Base-by-base conservation (phyloP, 495 filamentous ascomycete species). In the Lepidopterella palustris region DNA sequence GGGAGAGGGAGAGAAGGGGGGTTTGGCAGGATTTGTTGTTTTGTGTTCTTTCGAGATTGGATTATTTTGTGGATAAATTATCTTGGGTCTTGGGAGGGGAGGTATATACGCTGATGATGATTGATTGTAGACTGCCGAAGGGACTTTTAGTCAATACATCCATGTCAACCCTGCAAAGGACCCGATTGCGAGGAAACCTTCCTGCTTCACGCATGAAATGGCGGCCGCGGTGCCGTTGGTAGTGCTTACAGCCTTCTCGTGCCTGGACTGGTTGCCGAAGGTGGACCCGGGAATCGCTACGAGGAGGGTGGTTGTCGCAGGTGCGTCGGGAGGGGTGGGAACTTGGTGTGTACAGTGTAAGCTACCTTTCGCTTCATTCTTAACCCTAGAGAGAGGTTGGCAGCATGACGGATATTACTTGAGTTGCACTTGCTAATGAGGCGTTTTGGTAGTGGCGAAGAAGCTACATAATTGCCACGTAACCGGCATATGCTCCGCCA, bases 221-320 rank as follows among this genome's bases (percentile, higher is more conserved):
- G 70, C 68, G 5, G 62, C 65, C 5, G 65, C 62, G 26, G 58
- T 72, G 18, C 54, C 57, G 13, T 48, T 70, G 20, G 70, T 72
- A 10, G 68, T 63, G 58, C 55, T 72, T 18, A 72, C 70, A 3
- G 68, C 68, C 2, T 60, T 61, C 26, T 26, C 62, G 5, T 70
- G 69, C 40, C 45, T 71, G n/a, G 67, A 71, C 45, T 70, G 45
- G 32, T 53, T 71, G 26, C 66, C 68, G 10, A 50, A 27, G 4
- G 62, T 31, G n/a, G 48, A 59, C 15, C 56, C 13, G 20, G 63
- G 61, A 35, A 45, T 56, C 0, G 53, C 61, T n/a, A 29, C 13
- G 39, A 48, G 75, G 15, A 32, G 53, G n/a, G 51, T 63, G 23
- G 35, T 63, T 27, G 60, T 58, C 15, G 45, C 55, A 57, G 68